Conservation (phyloP, 2,329 filamentous ascomycete genomes). For the Monilinia vaccinii-corymbosi region DNA sequence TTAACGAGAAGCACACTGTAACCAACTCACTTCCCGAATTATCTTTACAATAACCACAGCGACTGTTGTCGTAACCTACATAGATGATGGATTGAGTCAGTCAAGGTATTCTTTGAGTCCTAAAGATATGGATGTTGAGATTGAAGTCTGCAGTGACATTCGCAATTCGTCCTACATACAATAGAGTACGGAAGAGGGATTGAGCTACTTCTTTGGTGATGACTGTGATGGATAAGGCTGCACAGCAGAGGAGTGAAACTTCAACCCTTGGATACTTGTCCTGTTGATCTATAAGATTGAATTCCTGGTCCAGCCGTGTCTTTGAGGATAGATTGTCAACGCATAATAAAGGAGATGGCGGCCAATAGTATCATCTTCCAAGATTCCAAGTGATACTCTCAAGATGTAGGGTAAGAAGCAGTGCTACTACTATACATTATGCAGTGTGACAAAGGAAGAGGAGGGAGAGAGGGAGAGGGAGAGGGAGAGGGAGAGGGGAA, state of each 20-base stretch:
- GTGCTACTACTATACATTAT: too few species aligned
- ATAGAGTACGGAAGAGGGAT: too few species aligned
- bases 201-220: neutral
- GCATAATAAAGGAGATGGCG: neutral
- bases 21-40: constrained; percentile 28
- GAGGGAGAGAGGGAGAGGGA: neutral
- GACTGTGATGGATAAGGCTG: neutral
- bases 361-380: neutral
- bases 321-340: neutral
- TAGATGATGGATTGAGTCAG: constrained; percentile 4
- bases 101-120: neutral
- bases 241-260: too few species aligned
- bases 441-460: neutral
- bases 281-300: too few species aligned
- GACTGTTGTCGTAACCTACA: constrained; percentile 25
- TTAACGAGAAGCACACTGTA: neutral
- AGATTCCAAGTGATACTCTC: neutral
- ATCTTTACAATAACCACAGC: constrained; percentile 27
- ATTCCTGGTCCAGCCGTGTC: constrained; percentile 2
- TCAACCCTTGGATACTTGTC: too few species aligned
- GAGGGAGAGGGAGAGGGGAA: neutral
- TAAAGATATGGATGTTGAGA: too few species aligned
- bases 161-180: neutral
- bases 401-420: too few species aligned
- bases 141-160: constrained; percentile 3